Evolutionary conservation across 352 stramenopile genomes (phyloP).

Genomic region (Phytophthora pistaciae): DNA sequence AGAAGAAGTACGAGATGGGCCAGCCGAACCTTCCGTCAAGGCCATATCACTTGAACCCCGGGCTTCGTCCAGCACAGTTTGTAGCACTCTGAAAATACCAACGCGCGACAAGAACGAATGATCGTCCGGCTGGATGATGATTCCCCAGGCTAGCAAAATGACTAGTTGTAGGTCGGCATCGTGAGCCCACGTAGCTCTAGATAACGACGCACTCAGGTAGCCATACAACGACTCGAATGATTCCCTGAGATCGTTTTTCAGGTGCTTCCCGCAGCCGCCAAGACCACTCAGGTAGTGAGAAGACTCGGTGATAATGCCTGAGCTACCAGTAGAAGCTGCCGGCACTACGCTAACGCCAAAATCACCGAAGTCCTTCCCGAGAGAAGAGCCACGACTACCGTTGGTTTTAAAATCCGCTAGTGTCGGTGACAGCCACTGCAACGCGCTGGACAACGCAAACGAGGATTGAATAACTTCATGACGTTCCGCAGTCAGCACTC

Average conservation of each 20-base stretch:
- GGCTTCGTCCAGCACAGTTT: constrained; percentile 91
- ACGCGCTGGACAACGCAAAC: constrained; percentile 65
- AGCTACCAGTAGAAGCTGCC: constrained; percentile 17
- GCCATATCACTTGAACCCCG: constrained; percentile 59
- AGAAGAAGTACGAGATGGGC: constrained; percentile 25
- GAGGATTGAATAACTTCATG: constrained; percentile 78
- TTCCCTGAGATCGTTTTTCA: constrained; percentile 81
- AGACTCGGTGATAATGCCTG: constrained; percentile 42
- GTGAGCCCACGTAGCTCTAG: constrained; percentile 85
- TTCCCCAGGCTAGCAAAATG: constrained; percentile 86
- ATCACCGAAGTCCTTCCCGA: constrained; percentile 58
- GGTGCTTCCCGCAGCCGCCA: constrained; percentile 81
- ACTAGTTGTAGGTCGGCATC: constrained; percentile 86
- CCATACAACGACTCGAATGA: constrained; percentile 89
- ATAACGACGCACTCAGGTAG: constrained; percentile 78
- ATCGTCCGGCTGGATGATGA: constrained; percentile 90
- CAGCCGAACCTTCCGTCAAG: constrained; percentile 31
- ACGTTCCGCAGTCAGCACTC: constrained; percentile 46
- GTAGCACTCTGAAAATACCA: constrained; percentile 89
- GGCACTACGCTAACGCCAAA: constrained; percentile 42
- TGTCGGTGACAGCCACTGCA: constrained; percentile 82
- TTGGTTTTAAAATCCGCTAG: constrained; percentile 42
- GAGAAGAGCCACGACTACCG: constrained; percentile 27
- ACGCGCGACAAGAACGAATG: constrained; percentile 92
- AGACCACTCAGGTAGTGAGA: constrained; percentile 80